phyloP scores from a whole-genome alignment of 164 flowering plant genomes.

The Nymphaea colorata region DNA sequence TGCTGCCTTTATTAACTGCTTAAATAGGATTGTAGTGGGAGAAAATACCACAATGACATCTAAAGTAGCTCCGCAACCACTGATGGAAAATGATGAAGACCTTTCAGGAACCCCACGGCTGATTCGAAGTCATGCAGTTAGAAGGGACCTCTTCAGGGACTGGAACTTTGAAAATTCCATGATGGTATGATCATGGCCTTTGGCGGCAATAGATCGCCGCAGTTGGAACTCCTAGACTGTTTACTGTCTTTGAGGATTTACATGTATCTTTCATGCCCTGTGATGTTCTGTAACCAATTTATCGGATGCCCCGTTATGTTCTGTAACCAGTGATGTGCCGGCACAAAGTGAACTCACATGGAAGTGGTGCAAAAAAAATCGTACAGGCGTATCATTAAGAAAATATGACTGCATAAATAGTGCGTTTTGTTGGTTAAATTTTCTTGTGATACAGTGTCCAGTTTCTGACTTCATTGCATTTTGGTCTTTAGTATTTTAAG shows the following conservation, averaged over 20 bases:
- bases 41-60: constrained; percentile 28
- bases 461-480: too few relatives aligned
- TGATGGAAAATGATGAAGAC: constrained; percentile 18
- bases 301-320: too few relatives aligned
- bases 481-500: too few relatives aligned
- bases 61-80: constrained; percentile 77
- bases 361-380: too few relatives aligned
- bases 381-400: too few relatives aligned
- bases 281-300: too few relatives aligned
- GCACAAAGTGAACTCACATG: too few relatives aligned
- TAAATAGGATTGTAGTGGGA: constrained; percentile 31
- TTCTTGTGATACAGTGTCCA: too few relatives aligned
- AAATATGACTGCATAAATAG: too few relatives aligned
- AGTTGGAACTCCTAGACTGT: not conserved
- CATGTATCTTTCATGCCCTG: too few relatives aligned
- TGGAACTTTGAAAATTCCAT: constrained; percentile 77
- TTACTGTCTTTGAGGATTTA: not conserved
- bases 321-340: too few relatives aligned
- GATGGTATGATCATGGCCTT: constrained; percentile 28
- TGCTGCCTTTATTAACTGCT: constrained; percentile 51
- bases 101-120: constrained; percentile 52
- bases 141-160: constrained; percentile 80
- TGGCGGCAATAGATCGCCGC: not conserved
- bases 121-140: constrained; percentile 77
- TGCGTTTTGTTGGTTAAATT: too few relatives aligned